phyloP scores from a whole-genome alignment of 2,329 filamentous ascomycete species.

The Cladorrhinum sp. region DNA sequence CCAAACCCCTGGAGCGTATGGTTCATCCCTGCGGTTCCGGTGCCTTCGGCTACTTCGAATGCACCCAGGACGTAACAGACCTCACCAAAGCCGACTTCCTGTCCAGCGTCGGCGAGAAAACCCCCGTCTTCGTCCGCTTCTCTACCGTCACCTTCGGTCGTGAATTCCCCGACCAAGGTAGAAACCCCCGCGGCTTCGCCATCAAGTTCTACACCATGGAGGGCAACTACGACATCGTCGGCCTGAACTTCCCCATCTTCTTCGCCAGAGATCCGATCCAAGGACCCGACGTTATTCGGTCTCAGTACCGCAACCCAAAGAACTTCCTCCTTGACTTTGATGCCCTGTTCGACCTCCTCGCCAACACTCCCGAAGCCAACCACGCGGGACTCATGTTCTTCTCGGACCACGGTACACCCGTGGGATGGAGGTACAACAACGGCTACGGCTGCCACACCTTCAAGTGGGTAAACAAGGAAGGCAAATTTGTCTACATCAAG shows the following conservation, averaged over 20 bases:
- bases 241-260: conserved; percentile 71
- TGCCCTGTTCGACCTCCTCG: conserved; percentile 19
- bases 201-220: conserved; percentile 74
- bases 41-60: conserved; percentile 53
- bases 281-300: conserved; percentile 63
- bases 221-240: conserved; percentile 71
- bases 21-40: conserved; percentile 31
- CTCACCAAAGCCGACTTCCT: conserved; percentile 51
- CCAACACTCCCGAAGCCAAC: conserved; percentile 63
- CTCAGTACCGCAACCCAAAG: conserved; percentile 65
- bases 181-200: conserved; percentile 76
- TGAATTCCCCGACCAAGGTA: conserved; percentile 76
- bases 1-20: conserved; percentile 47
- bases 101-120: conserved; percentile 36
- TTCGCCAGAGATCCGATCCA: conserved; percentile 73
- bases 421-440: conserved; percentile 78
- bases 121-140: conserved; percentile 68
- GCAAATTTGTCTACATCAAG: conserved; percentile 70
- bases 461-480: conserved; percentile 63
- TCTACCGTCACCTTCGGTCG: conserved; percentile 72
- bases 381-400: conserved; percentile 75
- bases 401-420: conserved; percentile 67
- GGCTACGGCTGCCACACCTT: conserved; percentile 81
- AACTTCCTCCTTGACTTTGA: conserved; percentile 53
- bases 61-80: conserved; percentile 60